Evolutionary conservation across 805 yeast species (phyloP), one percentile per base, ranked within the genome.

Genomic region (Wilhelminamyces savonicus): DNA sequence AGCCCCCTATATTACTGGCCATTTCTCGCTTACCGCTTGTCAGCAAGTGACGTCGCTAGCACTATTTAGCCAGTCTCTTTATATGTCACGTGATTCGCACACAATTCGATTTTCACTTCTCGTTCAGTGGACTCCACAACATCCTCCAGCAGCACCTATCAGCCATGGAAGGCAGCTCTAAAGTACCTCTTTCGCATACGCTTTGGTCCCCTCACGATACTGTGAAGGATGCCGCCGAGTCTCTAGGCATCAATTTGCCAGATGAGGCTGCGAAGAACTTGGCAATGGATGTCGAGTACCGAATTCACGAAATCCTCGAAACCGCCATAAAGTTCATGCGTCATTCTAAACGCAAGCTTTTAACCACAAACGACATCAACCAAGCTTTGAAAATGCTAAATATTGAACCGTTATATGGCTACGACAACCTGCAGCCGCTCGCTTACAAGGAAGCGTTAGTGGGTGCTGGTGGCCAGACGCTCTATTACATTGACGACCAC

Each of bases 221-320:
- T 0, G 96, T 94, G 17, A 82, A 80, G 48, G 98, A 92, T 63
- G 95, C 85, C 11, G 95, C 97, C 0, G 98, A 92, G 51, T 74
- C 86, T 3, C 64, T 92, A 8, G 98, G 98, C 2, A 69, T 92
- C 21, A 76, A 64, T 34, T 63, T 92, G 27, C 83, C 85, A 19
- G 97, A 90, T 31, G 98, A 94, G 36, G 95, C 90, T 2, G 82
- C 96, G 27, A 84, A 86, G 50, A 85, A 92, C 39, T 63, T 92
- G 37, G 97, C 99, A 5, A 92, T 92, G 98, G 99, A 92, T 53
- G 94, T 92, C n/a, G 99, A 92, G 60, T 92, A 94, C 54, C 74
- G 98, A 39, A 84, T 92, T 41, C 90, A 90, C 54, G 97, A 92
- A 59, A 83, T 92, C 23, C 64, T 94, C 36, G 98, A 92, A 54